Percentiles rank a stretch among this genome's conserved stretches.
These are phyloP conservation scores for Boletus insuetus DNA, from an alignment of 768 basidiomycete species.

Conservation along the genomic window DNA sequence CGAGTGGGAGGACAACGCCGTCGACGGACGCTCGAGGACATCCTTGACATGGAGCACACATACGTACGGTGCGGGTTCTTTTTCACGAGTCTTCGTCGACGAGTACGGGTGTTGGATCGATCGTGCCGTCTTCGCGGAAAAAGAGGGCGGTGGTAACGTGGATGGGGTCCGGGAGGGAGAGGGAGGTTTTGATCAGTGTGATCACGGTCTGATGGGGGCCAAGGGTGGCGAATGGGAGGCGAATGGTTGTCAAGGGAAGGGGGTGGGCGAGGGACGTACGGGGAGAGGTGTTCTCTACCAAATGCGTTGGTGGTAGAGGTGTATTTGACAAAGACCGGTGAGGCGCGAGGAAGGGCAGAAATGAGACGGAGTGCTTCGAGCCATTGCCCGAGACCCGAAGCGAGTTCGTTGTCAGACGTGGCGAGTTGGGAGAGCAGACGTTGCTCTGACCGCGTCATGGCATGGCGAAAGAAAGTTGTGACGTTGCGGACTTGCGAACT, in stretches of 20 bases:
- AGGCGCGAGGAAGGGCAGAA: conserved; percentile 29
- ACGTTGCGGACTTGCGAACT: no score
- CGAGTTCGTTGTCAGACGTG: conserved; percentile 32
- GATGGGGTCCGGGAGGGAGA: conserved; percentile 18
- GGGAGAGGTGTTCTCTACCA: conserved; percentile 31
- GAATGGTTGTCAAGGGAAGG: no score
- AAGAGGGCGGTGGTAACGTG: conserved; percentile 26
- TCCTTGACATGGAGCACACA: conserved; percentile 32
- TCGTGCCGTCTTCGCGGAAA: conserved; percentile 31
- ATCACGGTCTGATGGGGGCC: conserved; percentile 20
- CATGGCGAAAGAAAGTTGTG: no score
- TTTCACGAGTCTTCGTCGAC: conserved; percentile 34
- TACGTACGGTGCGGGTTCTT: no score
- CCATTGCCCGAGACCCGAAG: conserved; percentile 33
- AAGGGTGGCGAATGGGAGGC: no score
- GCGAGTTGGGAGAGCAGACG: no score
- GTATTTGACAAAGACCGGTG: conserved; percentile 29
- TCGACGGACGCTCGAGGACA: conserved; percentile 19
- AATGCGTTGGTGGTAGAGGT: conserved; percentile 31
- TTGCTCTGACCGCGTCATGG: no score
- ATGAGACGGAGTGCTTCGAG: conserved; percentile 33
- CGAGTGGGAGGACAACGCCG: conserved; percentile 12
- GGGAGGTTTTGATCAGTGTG: conserved; percentile 22
- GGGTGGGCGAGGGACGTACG: conserved; percentile 11
- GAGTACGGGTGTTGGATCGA: no score